Conservation (phyloP, 768 basidiomycete genomes). For the Suillus discolor region DNA sequence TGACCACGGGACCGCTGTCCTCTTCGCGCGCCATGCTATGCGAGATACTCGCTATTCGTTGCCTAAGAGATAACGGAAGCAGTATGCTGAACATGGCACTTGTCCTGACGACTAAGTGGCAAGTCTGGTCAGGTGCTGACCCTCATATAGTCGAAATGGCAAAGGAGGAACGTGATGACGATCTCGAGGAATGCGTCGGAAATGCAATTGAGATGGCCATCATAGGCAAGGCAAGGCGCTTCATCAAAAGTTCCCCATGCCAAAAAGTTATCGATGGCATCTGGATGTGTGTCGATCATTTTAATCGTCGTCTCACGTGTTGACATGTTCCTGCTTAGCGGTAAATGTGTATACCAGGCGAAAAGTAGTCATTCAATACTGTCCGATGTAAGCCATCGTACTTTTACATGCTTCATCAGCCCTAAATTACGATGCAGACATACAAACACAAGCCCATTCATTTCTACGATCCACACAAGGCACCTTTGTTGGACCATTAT, state of each 20-base stretch:
- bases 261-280: slow-evolving; percentile 89
- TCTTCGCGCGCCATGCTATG: slow-evolving; percentile 79
- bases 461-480: slow-evolving; percentile 93
- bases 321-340: slow-evolving; percentile 47
- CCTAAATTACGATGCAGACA: slow-evolving; percentile 51
- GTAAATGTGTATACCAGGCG: slow-evolving; percentile 90
- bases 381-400: slow-evolving; percentile 66
- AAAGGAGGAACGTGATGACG: slow-evolving; percentile 65
- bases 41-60: slow-evolving; percentile 85
- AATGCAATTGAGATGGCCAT: slow-evolving; percentile 96
- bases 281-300: slow-evolving; percentile 58
- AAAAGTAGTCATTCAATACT: slow-evolving; percentile 87
- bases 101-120: slow-evolving; percentile 80
- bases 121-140: slow-evolving; percentile 77
- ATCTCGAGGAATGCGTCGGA: slow-evolving; percentile 78
- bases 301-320: slow-evolving; percentile 5
- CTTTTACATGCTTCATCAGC: not conserved
- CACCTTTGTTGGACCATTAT: slow-evolving; percentile 94
- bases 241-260: slow-evolving; percentile 87
- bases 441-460: slow-evolving; percentile 92
- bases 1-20: slow-evolving; percentile 71
- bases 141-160: slow-evolving; percentile 57
- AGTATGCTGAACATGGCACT: slow-evolving; percentile 68
- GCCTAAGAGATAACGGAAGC: slow-evolving; percentile 71
- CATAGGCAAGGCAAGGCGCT: slow-evolving; percentile 80